These are phyloP conservation scores for Fusarium napiforme DNA, from an alignment of 2,329 filamentous ascomycete species.

Conservation along the genomic window DNA sequence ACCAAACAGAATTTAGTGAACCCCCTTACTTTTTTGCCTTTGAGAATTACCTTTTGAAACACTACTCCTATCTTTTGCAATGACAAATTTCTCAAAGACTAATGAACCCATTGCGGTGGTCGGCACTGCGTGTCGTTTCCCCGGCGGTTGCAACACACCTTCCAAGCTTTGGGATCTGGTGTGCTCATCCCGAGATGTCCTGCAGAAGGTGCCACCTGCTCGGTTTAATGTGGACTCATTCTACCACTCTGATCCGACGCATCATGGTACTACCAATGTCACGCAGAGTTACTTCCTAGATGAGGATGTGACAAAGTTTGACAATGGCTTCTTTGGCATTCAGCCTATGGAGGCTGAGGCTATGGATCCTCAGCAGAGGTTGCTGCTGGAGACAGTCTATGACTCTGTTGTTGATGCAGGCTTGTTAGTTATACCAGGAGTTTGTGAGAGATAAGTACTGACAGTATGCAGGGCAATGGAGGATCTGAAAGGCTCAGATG, in stretches of 20 bases:
- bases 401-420: slow-evolving; percentile 11
- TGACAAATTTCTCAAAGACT: not conserved
- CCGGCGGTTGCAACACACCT: not conserved
- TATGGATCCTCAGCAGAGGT: slow-evolving; percentile 21
- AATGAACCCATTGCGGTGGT: slow-evolving; percentile 10
- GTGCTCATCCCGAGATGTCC: not conserved
- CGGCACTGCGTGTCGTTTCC: slow-evolving; percentile 7
- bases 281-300: slow-evolving; percentile 2
- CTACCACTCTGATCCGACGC: not conserved
- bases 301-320: slow-evolving; percentile 11
- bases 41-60: not conserved
- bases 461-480: not conserved
- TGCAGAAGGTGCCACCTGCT: not conserved
- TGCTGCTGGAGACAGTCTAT: slow-evolving; percentile 19
- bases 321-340: slow-evolving; percentile 19
- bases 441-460: not conserved
- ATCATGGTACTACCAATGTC: slow-evolving; percentile 10
- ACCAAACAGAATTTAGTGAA: not conserved
- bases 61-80: not conserved
- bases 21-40: not conserved
- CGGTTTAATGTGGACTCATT: slow-evolving; percentile 11
- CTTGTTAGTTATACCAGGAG: not conserved
- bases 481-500: not conserved
- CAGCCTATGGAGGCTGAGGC: slow-evolving; percentile 6
- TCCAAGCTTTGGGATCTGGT: slow-evolving; percentile 20